Base-by-base conservation (phyloP, 2,329 filamentous ascomycete species). In the Phoma sp. region DNA sequence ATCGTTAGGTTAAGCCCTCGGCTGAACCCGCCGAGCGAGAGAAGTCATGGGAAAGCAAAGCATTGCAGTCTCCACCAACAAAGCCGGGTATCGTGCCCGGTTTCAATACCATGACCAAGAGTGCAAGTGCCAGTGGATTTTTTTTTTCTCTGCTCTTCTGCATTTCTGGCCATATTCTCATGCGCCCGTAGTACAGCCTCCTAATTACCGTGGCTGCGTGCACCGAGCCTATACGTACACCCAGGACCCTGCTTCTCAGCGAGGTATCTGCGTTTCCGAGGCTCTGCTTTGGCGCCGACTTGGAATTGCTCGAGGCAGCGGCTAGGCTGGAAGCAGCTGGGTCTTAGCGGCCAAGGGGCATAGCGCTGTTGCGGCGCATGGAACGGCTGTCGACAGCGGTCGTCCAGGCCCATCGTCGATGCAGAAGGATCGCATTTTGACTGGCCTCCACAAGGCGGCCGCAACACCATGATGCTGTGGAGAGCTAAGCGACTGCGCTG, bases 371-470 rank as follows among this genome's bases (percentile, higher is more conserved):
- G 1, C 10, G 37, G 35, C 48, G 42, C 41, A 47, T 38, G 39
- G 40, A 33, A 39, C 36, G 38, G 43, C 48, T 39, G 38, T 47
- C 27, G 39, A 32, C 45, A 22, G 35, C 24, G 1, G 14, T 25
- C 45, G 4, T 50, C 49, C 45, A 53, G 54, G 35, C 45, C 18
- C 50, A 49, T 42, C 40, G 40, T 46, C 49, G 40, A 53, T 53
- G 54, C 35, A n/a, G 41, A 37, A 48, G 50, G 42, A 51, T 44
- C 38, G 29, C 46, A 47, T 45, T 54, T 38, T 41, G 33, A 35
- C 46, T 36, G 42, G 44, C 51, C 27, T 44, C 45, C 51, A 48
- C 51, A 33, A 25, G 33, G 44, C 40, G 13, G 22, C 40, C 44
- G 38, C 51, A 53, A 53, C 52, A 50, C 41, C 41, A 42, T 46